phyloP scores from a whole-genome alignment of 2,329 filamentous ascomycete genomes.

The Blumeria graminis region DNA sequence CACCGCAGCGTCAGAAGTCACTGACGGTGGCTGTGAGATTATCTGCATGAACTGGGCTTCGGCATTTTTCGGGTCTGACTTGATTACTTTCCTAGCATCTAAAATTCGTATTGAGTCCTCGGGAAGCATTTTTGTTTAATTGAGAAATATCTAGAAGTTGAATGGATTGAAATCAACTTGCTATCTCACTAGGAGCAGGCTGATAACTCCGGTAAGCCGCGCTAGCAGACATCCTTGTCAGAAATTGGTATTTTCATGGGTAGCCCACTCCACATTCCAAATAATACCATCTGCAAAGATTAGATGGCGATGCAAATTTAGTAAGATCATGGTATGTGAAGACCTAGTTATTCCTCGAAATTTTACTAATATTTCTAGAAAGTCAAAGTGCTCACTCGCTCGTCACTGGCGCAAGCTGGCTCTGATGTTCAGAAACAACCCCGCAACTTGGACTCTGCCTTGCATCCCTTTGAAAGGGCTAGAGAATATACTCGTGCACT shows the following conservation, averaged over 20 bases:
- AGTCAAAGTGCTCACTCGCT: slow-evolving; percentile 42
- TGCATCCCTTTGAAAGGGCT: slow-evolving; percentile 52
- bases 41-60: slow-evolving; percentile 78
- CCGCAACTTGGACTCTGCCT: slow-evolving; percentile 58
- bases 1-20: slow-evolving; percentile 60
- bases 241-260: neutral
- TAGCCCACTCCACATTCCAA: neutral
- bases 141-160: too few relatives aligned
- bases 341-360: neutral
- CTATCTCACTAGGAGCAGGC: too few relatives aligned
- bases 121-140: slow-evolving; percentile 24
- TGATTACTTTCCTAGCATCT: slow-evolving; percentile 68
- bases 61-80: slow-evolving; percentile 60
- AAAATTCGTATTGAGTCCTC: slow-evolving; percentile 44
- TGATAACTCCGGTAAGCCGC: too few relatives aligned
- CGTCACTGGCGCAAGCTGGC: slow-evolving; percentile 40
- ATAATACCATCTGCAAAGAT: neutral
- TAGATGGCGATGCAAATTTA: slow-evolving; percentile 6
- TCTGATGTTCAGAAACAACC: slow-evolving; percentile 39
- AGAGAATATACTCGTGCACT: slow-evolving; percentile 59
- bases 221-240: neutral
- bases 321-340: slow-evolving; percentile 12
- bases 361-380: slow-evolving; percentile 17
- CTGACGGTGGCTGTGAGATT: slow-evolving; percentile 60
- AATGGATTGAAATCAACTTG: too few relatives aligned